These are phyloP conservation scores for Fraxinus sp. DNA, from an alignment of 305 asterid genomes.

Conservation along the genomic window DNA sequence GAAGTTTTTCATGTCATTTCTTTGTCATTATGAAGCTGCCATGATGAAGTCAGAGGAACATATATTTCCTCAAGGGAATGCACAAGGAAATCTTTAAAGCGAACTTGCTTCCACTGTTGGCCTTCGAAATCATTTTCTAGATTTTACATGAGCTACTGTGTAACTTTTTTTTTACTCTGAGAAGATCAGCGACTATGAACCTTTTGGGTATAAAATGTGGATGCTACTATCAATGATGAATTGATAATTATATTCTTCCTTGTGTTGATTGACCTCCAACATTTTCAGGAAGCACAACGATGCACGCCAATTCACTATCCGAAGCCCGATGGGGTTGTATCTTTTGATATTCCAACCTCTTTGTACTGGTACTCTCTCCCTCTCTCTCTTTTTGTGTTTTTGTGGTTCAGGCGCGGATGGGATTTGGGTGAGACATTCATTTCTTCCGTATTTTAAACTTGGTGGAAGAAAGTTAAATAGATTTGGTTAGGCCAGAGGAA, in stretches of 20 bases:
- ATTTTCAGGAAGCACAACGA: constrained; percentile 65
- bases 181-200: not conserved
- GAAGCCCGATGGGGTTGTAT: constrained; percentile 80
- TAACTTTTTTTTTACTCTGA: not conserved
- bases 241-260: constrained; percentile 1
- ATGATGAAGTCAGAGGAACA: not conserved
- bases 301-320: constrained; percentile 71
- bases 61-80: not conserved
- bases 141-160: not conserved
- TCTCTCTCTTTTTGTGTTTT: not conserved
- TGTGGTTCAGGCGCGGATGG: not conserved
- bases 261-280: constrained; percentile 24
- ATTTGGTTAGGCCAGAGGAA: not conserved
- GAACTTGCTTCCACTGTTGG: not conserved
- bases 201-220: not conserved
- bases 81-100: not conserved
- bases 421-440: not conserved
- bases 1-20: not conserved
- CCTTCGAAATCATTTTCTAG: not conserved
- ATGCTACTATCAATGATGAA: not conserved
- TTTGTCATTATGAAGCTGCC: not conserved
- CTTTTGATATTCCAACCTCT: constrained; percentile 86
- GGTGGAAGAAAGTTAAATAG: not conserved
- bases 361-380: constrained; percentile 59
- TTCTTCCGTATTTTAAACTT: not conserved